Percentiles rank a stretch among this genome's conserved stretches.
Evolutionary conservation across 169 alveolate species (phyloP).

Genomic region (Plasmodium coatneyi): DNA sequence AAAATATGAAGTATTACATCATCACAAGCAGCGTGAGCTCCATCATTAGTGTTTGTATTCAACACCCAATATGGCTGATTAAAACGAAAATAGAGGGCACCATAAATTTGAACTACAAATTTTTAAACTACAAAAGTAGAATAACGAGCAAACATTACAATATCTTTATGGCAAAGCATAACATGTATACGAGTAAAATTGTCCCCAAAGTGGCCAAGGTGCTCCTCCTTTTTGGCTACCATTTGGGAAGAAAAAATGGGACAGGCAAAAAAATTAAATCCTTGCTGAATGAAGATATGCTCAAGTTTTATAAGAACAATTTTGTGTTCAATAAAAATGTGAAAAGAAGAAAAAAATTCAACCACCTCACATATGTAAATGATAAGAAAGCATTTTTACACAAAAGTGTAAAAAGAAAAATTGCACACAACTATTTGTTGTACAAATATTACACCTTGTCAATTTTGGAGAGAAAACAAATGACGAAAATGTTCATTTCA

Average conservation of each 20-base stretch:
- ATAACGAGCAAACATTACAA: slow-evolving; percentile 40
- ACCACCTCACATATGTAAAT: slow-evolving; percentile 29
- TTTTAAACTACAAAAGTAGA: slow-evolving; percentile 65
- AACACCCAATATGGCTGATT: slow-evolving; percentile 62
- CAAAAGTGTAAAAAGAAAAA: slow-evolving; percentile 26
- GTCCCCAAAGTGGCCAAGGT: not conserved
- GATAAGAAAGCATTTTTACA: not conserved
- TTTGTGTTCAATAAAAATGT: slow-evolving; percentile 49
- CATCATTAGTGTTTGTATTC: slow-evolving; percentile 40
- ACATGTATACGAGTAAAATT: not conserved
- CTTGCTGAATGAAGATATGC: not conserved
- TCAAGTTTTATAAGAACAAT: slow-evolving; percentile 19
- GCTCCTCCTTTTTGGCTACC: not conserved
- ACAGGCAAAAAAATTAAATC: slow-evolving; percentile 6
- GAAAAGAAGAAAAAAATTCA: slow-evolving; percentile 20
- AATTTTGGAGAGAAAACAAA: slow-evolving; percentile 30
- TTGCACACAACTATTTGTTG: slow-evolving; percentile 45
- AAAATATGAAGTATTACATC: slow-evolving; percentile 61
- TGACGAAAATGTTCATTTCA: slow-evolving; percentile 12
- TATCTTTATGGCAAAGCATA: slow-evolving; percentile 25
- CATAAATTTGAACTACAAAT: slow-evolving; percentile 67
- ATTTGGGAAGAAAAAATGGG: not conserved
- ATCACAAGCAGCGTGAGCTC: slow-evolving; percentile 69
- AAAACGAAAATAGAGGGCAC: slow-evolving; percentile 74
- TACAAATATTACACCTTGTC: slow-evolving; percentile 69